Base-by-base conservation (phyloP, 805 yeast genomes). In the Blastobotrys parvus region DNA sequence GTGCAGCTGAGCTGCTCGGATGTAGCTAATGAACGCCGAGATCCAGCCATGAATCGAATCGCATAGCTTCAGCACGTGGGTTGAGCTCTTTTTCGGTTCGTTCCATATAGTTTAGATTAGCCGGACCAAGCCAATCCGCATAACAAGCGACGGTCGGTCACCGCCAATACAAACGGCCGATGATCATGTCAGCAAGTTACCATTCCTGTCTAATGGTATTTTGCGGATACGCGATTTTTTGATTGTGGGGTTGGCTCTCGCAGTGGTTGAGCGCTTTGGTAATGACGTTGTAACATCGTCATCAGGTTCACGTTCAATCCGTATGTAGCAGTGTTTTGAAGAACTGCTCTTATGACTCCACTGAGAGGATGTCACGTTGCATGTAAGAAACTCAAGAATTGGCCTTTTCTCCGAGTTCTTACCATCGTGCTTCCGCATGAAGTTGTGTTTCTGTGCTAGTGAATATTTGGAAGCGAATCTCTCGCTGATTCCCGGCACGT, bases 371-470 rank as follows among this genome's bases (percentile, higher is more conserved):
- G 10, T 11, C 7, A 8, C 29, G 10, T 25, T 11, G 11, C 29
- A 7, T 8, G 11, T 11, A 7, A 25, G 11, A 25, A 25, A 25
- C 29, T 25, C 29, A 8, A 25, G 29, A 25, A 25, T 11, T 8
- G 29, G 10, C 11, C 29, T 7, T 11, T 25, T 25, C 11, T 25
- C 29, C 10, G 29, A 25, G 11, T 11, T 7, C 29, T 25, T 25
- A 11, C 29, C 29, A 11, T 25, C 10, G 29, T 25, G 29, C 29
- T 25, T 25, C 10, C 29, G 29, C 25, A 42, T 22, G 22, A 45
- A 42, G 21, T 20, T 23, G 21, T 35, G 35, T 22, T 45, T 45
- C 42, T 30, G 45, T 7, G 41, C 46, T 19, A 45, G 35, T 7
- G 40, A 22, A 22, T 45, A 39, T 5, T 39, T 34, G 16, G n/a